Percentiles rank a stretch among this genome's conserved stretches.
Conservation (phyloP, 345 rosid genomes). For the Eucalyptus coolabah region DNA sequence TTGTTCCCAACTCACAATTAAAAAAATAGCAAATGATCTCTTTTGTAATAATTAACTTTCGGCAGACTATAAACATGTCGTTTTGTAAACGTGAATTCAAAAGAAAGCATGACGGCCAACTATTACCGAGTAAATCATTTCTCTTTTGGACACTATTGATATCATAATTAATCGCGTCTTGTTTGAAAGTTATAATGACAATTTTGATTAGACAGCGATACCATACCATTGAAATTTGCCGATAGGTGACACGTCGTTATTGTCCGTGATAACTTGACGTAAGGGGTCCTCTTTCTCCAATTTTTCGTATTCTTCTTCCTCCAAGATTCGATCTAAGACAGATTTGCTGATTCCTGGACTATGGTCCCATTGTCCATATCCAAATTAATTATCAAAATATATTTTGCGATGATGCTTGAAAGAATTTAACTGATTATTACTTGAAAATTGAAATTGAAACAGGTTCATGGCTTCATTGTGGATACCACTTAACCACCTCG, state of each 20-base stretch:
- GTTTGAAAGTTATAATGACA: background rate
- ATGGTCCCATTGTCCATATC: no score
- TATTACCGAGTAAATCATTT: background rate
- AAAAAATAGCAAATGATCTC: background rate
- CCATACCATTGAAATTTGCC: background rate
- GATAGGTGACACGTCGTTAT: no score
- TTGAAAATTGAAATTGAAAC: background rate
- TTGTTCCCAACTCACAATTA: background rate
- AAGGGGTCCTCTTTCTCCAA: background rate
- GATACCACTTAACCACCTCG: constrained; percentile 80
- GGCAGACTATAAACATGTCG: background rate
- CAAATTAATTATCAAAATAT: background rate
- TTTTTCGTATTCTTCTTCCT: background rate
- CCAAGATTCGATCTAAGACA: no score
- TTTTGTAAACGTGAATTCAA: background rate
- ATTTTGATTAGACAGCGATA: background rate
- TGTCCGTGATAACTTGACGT: background rate
- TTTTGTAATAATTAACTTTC: background rate
- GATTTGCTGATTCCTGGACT: no score
- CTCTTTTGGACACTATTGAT: background rate
- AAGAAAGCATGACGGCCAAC: background rate
- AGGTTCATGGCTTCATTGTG: constrained; percentile 92
- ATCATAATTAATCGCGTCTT: background rate
- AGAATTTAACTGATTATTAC: no score
- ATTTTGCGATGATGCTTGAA: background rate